Base-by-base conservation (phyloP, 352 stramenopile genomes). In the Phytopythium litorale region DNA sequence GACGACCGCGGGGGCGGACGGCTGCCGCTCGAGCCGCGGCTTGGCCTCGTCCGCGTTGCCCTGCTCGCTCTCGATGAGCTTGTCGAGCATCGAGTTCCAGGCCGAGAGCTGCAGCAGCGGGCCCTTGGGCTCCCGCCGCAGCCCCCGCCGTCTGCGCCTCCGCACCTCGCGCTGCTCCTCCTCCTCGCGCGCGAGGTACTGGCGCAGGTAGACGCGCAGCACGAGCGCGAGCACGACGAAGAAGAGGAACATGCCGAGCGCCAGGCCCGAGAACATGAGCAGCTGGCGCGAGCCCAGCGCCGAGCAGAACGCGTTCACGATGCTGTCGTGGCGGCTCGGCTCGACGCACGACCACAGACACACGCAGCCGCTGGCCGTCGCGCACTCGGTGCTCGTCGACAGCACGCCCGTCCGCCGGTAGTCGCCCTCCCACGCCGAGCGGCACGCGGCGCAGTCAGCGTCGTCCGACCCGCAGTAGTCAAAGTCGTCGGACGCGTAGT, bases 41-140 rank as follows among this genome's bases (percentile, higher is more conserved):
- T 11, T 21, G 8, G n/a, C 8, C 1, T 25, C 35, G 28, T 48
- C 37, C n/a, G 19, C 53, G 53, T 35, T 37, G 2, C 7, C 57
- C 18, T 62, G 43, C 45, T 62, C 56, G 48, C 23, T 62, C 43
- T 71, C 46, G 46, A 75, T 75, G 53, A 81, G 68, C 56, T 68
- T 76, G 55, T 81, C 67, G 7, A 69, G 73, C 57, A 76, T 70
- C 13, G 70, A 65, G 21, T 56, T 70, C 73, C 73, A 81, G 7
- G 64, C 70, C 0, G 55, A 58, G 21, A 81, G 66, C 11, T 49
- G 63, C n/a, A 81, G 61, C 32, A 21, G 54, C 0, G 63, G 50
- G 3, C 73, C 68, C 2, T 40, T 58, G 4, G 70, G 56, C 3
- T 49, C 49, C 45, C 62, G 37, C 0, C 51, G 46, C 11, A 45